A percentile compares a stretch with the other conserved stretches of the same genome.
Conservation (phyloP, 768 basidiomycete genomes). For the Lactifluus volemus region DNA sequence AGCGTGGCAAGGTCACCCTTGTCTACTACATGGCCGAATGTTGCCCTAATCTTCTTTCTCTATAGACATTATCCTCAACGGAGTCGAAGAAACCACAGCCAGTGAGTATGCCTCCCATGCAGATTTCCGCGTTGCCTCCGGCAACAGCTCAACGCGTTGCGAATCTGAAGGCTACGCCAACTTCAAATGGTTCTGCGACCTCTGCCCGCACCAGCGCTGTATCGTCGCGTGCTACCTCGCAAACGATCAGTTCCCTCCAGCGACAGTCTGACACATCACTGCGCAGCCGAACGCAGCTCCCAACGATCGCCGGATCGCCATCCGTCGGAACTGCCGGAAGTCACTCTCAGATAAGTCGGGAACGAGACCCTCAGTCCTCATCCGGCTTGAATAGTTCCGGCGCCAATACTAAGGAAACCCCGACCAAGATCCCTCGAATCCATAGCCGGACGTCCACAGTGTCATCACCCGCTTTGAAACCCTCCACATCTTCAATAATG, state of each 20-base stretch:
- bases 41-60: slow-evolving; percentile 7
- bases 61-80: slow-evolving; percentile 73
- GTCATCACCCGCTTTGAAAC: slow-evolving; percentile 61
- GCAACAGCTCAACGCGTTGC: slow-evolving; percentile 80
- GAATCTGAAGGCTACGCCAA: slow-evolving; percentile 54
- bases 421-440: slow-evolving; percentile 89
- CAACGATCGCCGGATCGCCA: slow-evolving; percentile 91
- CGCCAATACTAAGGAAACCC: slow-evolving; percentile 67
- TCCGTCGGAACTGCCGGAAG: slow-evolving; percentile 61
- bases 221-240: slow-evolving; percentile 63
- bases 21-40: slow-evolving; percentile 19
- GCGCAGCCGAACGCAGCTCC: slow-evolving; percentile 64
- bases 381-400: slow-evolving; percentile 43
- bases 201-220: slow-evolving; percentile 38
- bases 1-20: slow-evolving; percentile 72
- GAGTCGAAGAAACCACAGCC: slow-evolving; percentile 70
- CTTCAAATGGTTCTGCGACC: slow-evolving; percentile 36
- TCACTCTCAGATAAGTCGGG: slow-evolving; percentile 31
- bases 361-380: slow-evolving; percentile 47
- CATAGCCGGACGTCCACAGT: slow-evolving; percentile 75
- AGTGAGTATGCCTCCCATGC: slow-evolving; percentile 79
- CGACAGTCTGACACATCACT: slow-evolving; percentile 80
- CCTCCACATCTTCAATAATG: slow-evolving; percentile 35
- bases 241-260: slow-evolving; percentile 80
- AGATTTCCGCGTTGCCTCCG: slow-evolving; percentile 76